Evolutionary conservation across 805 yeast genomes (phyloP), one percentile per base, ranked within the genome.

Genomic region (Diddensiella santjacobensis): DNA sequence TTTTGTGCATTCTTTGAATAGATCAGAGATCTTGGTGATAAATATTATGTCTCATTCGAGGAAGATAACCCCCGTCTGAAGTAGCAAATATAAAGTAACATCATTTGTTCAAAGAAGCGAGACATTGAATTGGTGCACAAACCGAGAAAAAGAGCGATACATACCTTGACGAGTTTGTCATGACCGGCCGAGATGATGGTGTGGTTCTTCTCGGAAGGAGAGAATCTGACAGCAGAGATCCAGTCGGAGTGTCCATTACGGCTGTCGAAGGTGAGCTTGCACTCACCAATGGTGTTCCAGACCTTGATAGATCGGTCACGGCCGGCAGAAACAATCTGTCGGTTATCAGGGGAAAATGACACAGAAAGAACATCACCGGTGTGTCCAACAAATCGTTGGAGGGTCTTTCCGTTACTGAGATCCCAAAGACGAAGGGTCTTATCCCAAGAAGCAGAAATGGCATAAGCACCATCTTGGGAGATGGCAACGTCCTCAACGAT

Each of bases 401-500:
- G 79, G 70, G 89, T 83, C 75, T 82, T 87, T 80, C 98, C 99
- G 66, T 90, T 80, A 72, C 83, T 83, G 67, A 93, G 80, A 74
- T 88, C 89, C 99, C 99, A 93, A 71, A 93, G 84, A 82, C 98
- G 91, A 73, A 95, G 80, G 70, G 99, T 90, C 81, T 86, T 88
- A 76, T 93, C 99, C 99, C 99, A 93, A 67, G 99, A 93, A 69
- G 95, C 96, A 59, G 99, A 93, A 73, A 93, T 79, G 69, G 97
- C 98, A 80, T 82, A 91, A 69, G 84, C 82, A 74, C 98, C 98
- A 72, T 93, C 99, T 71, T 95, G 89, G 60, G 98, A 87, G 77
- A 93, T 85, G 71, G 93, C 87, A 72, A 89, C 91, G 72, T 93
- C 99, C 78, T 89, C 90, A 64, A 93, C 96, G 69, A 93, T 91